Base-by-base conservation (phyloP, 768 basidiomycete species). In the Mycena rosella region DNA sequence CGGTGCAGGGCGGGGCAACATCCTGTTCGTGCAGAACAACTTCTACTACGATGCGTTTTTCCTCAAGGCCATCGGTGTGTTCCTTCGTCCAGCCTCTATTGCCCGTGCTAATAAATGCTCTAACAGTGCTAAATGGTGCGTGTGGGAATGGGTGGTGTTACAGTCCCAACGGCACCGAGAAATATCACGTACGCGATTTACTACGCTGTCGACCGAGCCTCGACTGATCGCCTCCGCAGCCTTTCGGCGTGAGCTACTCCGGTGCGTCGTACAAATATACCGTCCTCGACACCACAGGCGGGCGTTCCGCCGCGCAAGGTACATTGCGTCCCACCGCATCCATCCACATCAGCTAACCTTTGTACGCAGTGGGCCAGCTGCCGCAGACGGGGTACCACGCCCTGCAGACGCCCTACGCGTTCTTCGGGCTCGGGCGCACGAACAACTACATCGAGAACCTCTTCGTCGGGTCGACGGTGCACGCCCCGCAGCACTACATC, bases 401-500 rank as follows among this genome's bases (percentile, higher is more conserved):
- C 17, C 86, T 99, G 13, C 88, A 91, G 60, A 91, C 95, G 0
- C 98, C 98, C 0, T 99, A 98, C 75, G 89, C 96, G 2, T 98
- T 96, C 86, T 94, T 99, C 75, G 97, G 98, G 1, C 89, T 99
- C 10, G 98, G 97, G 0, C 89, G 98, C 45, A 99, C 96, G 18
- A 99, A 99, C 79, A 99, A 99, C 78, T 99, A 99, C 80, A 96
- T 99, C 74, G 98, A 99, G 85, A 98, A 98, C 78, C 86, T 99
- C 2, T 98, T 98, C 76, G 94, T 99, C 22, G 98, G 98, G 18
- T 91, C 95, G 5, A 97, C 96, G 8, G 85, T 93, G 32, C 90
- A 94, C 65, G 77, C 84, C 0, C 76, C 83, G 38, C 76, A 89
- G 36, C 95, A 97, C 75, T 95, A 85, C 71, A 96, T 97, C 77